Conservation (phyloP, 169 alveolate genomes). For the Neospora caninum region DNA sequence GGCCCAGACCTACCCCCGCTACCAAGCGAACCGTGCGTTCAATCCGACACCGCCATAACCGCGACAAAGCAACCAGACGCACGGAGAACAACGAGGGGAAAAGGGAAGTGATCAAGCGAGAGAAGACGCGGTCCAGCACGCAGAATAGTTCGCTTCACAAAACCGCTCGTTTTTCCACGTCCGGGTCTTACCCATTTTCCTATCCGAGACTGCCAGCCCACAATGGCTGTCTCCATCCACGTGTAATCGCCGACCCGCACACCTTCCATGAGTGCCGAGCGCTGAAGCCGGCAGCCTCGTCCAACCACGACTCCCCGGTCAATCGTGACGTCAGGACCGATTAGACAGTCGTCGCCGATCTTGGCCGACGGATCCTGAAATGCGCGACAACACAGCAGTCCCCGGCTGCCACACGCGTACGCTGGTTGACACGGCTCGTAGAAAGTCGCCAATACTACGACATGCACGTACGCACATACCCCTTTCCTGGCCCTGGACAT, state of each 20-base stretch:
- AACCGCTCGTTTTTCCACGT: not conserved
- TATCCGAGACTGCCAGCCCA: conserved; percentile 92
- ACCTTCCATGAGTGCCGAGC: conserved; percentile 87
- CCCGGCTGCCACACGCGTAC: not conserved
- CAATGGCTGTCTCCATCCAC: conserved; percentile 87
- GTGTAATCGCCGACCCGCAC: conserved; percentile 81
- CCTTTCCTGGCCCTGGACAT: not conserved
- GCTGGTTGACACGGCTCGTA: too few species aligned
- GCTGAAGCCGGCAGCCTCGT: conserved; percentile 90
- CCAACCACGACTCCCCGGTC: conserved; percentile 93
- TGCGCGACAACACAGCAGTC: not conserved
- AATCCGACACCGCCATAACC: too few species aligned
- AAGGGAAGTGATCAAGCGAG: too few species aligned
- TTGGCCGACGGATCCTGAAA: conserved; percentile 75
- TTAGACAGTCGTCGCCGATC: conserved; percentile 85
- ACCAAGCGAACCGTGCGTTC: too few species aligned
- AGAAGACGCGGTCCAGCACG: too few species aligned
- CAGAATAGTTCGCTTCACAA: too few species aligned
- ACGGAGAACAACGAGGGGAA: too few species aligned
- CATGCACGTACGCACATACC: not conserved
- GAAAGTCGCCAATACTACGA: too few species aligned
- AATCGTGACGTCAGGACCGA: conserved; percentile 93
- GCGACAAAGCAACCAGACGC: too few species aligned
- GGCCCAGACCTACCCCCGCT: too few species aligned
- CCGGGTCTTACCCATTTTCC: conserved; percentile 90